Conservation (phyloP, 148 eudicot species). For the Silene latifolia region DNA sequence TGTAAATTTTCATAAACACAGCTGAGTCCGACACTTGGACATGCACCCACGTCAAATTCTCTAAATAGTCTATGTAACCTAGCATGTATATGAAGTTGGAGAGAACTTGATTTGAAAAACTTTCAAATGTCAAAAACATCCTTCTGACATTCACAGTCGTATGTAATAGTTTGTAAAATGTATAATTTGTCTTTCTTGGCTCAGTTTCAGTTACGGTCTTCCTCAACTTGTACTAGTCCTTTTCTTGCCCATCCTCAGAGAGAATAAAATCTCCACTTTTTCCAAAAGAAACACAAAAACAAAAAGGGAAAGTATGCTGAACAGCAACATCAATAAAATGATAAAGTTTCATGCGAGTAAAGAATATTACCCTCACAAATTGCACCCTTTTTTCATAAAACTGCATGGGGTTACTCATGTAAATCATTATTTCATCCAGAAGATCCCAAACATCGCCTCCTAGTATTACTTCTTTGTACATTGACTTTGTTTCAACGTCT, state of each 20-base stretch:
- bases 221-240: neutral
- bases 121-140: neutral
- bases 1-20: neutral
- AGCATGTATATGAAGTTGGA: neutral
- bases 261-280: neutral
- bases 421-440: constrained; percentile 81
- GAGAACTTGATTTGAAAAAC: neutral
- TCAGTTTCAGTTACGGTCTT: neutral
- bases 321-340: neutral
- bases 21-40: neutral
- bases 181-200: neutral
- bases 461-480: constrained; percentile 79
- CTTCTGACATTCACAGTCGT: neutral
- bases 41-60: neutral
- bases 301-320: neutral
- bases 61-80: neutral
- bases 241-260: neutral
- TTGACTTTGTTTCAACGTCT: constrained; percentile 62
- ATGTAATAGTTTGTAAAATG: neutral
- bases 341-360: neutral
- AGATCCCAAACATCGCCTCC: constrained; percentile 99
- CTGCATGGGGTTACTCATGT: constrained; percentile 89
- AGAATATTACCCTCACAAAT: constrained; percentile 71
- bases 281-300: neutral
- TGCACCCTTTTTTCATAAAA: constrained; percentile 76